phyloP scores from a whole-genome alignment of 768 basidiomycete species.

The Pleurotus eryngii region DNA sequence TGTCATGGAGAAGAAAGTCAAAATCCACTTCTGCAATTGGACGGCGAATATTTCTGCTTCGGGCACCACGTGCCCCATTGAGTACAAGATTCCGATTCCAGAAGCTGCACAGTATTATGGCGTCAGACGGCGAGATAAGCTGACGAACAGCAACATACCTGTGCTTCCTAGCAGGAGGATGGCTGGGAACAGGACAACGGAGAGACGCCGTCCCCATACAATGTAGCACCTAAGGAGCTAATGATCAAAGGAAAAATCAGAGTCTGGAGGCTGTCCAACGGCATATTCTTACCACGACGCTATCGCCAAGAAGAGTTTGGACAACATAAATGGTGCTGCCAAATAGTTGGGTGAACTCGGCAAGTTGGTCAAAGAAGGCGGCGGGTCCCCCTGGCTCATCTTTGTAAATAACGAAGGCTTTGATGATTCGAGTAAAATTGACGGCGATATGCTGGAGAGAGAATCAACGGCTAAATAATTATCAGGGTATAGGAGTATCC shows the following conservation, averaged over 20 bases:
- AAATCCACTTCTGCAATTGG: slow-evolving; percentile 33
- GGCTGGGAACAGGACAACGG: slow-evolving; percentile 22
- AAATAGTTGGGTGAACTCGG: slow-evolving; percentile 32
- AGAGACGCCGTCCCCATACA: slow-evolving; percentile 25
- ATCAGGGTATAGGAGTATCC: neutral
- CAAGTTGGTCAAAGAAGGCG: slow-evolving; percentile 30
- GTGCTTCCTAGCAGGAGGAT: slow-evolving; percentile 27
- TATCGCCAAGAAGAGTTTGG: slow-evolving; percentile 36
- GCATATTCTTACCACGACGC: slow-evolving; percentile 25
- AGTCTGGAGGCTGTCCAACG: neutral
- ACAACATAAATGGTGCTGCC: slow-evolving; percentile 32
- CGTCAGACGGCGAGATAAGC: neutral
- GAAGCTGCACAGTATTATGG: slow-evolving; percentile 13
- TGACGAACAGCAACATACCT: slow-evolving; percentile 15
- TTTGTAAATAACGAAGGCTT: slow-evolving; percentile 28
- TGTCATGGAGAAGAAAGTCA: slow-evolving; percentile 35
- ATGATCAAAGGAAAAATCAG: neutral
- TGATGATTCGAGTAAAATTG: slow-evolving; percentile 31
- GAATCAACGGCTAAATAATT: neutral
- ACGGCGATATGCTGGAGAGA: slow-evolving; percentile 31
- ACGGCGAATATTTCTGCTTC: slow-evolving; percentile 28
- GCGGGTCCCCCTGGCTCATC: slow-evolving; percentile 23
- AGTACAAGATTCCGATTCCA: slow-evolving; percentile 28
- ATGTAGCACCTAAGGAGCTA: slow-evolving; percentile 30
- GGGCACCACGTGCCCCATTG: slow-evolving; percentile 24